Conservation (phyloP, 257 asterid species). For the Fraxinus anomala region DNA sequence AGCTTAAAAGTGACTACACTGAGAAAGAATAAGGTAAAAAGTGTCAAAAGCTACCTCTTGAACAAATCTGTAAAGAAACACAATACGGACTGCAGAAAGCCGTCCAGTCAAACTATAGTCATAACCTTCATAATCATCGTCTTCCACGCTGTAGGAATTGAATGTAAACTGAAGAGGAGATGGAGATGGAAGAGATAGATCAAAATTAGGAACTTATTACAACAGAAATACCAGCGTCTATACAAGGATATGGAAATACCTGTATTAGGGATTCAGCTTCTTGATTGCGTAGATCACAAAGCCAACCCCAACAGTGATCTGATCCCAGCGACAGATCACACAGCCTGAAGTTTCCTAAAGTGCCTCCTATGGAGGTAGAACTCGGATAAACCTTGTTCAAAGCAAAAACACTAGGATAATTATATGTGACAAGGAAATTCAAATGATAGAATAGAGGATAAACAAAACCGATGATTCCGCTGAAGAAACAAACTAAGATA, state of each 20-base stretch:
- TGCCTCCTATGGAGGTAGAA: constrained; percentile 78
- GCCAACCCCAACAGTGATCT: constrained; percentile 94
- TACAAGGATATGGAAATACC: constrained; percentile 44
- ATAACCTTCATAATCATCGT: constrained; percentile 94
- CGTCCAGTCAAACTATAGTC: constrained; percentile 88
- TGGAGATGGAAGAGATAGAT: constrained; percentile 20
- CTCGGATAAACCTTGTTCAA: constrained; percentile 86
- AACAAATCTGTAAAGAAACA: constrained; percentile 88
- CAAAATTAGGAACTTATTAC: constrained; percentile 23
- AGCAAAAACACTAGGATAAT: constrained; percentile 34
- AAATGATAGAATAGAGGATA: constrained; percentile 18
- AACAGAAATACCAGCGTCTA: constrained; percentile 6
- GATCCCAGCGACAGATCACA: constrained; percentile 83
- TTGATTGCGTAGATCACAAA: constrained; percentile 94
- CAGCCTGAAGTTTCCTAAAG: constrained; percentile 87
- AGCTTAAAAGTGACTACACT: constrained; percentile 10
- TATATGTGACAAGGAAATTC: constrained; percentile 20
- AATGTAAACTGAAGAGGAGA: constrained; percentile 77
- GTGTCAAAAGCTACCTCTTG: constrained; percentile 71
- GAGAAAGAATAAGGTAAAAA: neutral
- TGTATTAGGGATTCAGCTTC: constrained; percentile 89
- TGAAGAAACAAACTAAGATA: constrained; percentile 4
- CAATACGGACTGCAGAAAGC: constrained; percentile 96
- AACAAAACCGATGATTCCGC: neutral
- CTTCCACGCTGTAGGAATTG: constrained; percentile 71